Conservation (phyloP, 768 basidiomycete species). For the Atractiella rhizophila region DNA sequence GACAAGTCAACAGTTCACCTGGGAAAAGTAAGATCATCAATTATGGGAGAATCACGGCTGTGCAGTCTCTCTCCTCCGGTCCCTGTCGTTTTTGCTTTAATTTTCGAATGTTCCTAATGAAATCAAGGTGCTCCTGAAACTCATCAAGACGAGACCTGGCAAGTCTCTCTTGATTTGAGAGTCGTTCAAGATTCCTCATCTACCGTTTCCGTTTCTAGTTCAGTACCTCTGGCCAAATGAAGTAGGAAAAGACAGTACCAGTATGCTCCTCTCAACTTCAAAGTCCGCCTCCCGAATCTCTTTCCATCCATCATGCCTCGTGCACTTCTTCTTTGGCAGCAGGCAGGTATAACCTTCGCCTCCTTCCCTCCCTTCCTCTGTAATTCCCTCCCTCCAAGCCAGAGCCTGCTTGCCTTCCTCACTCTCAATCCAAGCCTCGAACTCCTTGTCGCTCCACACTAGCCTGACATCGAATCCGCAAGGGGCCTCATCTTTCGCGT, state of each 20-base stretch:
- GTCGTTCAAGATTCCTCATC: too few relatives aligned
- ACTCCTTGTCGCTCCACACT: slow-evolving; percentile 58
- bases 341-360: slow-evolving; percentile 19
- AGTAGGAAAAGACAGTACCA: slow-evolving; percentile 7
- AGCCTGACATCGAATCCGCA: slow-evolving; percentile 80
- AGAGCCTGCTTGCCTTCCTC: slow-evolving; percentile 31
- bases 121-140: too few relatives aligned
- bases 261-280: slow-evolving; percentile 9
- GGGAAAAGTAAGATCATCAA: too few relatives aligned
- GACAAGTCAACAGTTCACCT: too few relatives aligned
- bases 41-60: too few relatives aligned
- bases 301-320: slow-evolving; percentile 17
- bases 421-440: slow-evolving; percentile 32
- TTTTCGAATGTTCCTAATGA: too few relatives aligned
- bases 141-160: too few relatives aligned
- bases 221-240: too few relatives aligned
- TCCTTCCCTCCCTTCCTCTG: slow-evolving; percentile 18
- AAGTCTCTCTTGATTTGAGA: too few relatives aligned
- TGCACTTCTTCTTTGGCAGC: slow-evolving; percentile 12
- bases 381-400: slow-evolving; percentile 1
- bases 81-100: too few relatives aligned
- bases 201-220: too few relatives aligned
- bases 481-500: slow-evolving; percentile 30
- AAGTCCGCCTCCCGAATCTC: slow-evolving; percentile 16
- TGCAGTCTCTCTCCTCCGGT: too few relatives aligned